Evolutionary conservation across 116 monocot species (phyloP).

Genomic region (Thalassia testudinum): DNA sequence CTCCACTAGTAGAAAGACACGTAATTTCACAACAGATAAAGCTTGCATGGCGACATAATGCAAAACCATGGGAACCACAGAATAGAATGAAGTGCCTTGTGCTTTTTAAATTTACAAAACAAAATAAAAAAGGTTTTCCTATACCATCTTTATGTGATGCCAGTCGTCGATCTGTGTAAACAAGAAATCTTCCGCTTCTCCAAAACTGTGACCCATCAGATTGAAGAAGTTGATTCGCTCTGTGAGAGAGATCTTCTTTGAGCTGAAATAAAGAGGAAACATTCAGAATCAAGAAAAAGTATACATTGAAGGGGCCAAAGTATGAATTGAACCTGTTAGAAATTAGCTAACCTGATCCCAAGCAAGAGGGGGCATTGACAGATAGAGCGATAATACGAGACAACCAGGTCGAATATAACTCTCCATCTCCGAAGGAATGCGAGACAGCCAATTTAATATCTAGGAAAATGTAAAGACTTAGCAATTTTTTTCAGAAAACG

Average conservation of each 20-base stretch:
- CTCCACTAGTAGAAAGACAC: too few relatives aligned
- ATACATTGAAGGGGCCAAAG: too few relatives aligned
- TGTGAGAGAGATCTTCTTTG: slow-evolving; percentile 44
- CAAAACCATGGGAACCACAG: background rate
- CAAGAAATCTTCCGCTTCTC: slow-evolving; percentile 77
- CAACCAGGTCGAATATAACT: slow-evolving; percentile 98
- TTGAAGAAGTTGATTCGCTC: slow-evolving; percentile 47
- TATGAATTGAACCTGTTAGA: too few relatives aligned
- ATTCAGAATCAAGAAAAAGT: too few relatives aligned
- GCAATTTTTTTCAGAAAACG: background rate
- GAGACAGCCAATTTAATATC: slow-evolving; percentile 88
- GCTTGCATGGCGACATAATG: background rate
- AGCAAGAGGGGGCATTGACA: slow-evolving; percentile 55
- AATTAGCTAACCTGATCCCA: slow-evolving; percentile 69
- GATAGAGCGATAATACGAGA: slow-evolving; percentile 75
- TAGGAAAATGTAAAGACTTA: slow-evolving; percentile 18
- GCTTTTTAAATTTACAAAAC: background rate
- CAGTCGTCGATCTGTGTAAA: slow-evolving; percentile 45
- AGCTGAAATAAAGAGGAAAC: slow-evolving; percentile 40
- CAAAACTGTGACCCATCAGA: slow-evolving; percentile 62
- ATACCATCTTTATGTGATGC: slow-evolving; percentile 88
- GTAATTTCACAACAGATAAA: too few relatives aligned
- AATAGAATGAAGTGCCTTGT: background rate
- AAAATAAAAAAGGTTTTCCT: background rate
- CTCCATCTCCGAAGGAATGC: slow-evolving; percentile 91